Evolutionary conservation across 2,329 filamentous ascomycete genomes (phyloP), one percentile per base, ranked within the genome.

Genomic region (Plectosphaerella sp.): DNA sequence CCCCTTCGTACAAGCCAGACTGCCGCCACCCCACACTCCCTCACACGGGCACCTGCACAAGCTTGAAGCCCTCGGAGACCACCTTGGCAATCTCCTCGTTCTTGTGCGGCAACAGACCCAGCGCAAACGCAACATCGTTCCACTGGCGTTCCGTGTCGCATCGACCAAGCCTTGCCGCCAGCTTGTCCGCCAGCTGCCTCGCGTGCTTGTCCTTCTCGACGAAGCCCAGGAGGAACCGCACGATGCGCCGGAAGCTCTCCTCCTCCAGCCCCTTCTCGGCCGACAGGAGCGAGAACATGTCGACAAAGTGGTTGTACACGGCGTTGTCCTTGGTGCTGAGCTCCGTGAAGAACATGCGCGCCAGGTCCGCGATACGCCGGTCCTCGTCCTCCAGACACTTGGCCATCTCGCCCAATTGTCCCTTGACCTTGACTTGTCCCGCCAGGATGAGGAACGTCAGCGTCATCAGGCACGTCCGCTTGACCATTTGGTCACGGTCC

Each of bases 161-260:
- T 46, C 93, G 82, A 1, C 82, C 78, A 45, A 99, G 78, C 58
- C 94, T 82, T 5, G 92, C 91, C 1, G 94, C 92, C 55, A 99
- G 78, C 71, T 99, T 99, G 56, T 93, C 88, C 0, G 94, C 87
- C 25, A 99, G 79, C 67, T 99, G 93, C 63, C 91, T 94, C 48
- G 94, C 92, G 65, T 99, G 94, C 75, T 97, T 97, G 70, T 99
- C 94, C 92, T 97, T 99, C 66, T 99, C 94, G 58, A 99, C 91
- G 68, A 99, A 99, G 1, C 91, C 91, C 56, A 95, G 85, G 65
- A 99, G 72, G 72, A 99, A 99, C 65, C 91, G 91, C 58, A 99
- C 80, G 54, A 99, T 93, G 55, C 89, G 81, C 67, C 83, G 86
- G 71, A 99, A 87, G 22, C 88, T 84, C 61, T 96, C 91, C 67